Evolutionary conservation across 257 asterid genomes (phyloP), one percentile per base, ranked within the genome.

Genomic region (Solanum stenotomum): DNA sequence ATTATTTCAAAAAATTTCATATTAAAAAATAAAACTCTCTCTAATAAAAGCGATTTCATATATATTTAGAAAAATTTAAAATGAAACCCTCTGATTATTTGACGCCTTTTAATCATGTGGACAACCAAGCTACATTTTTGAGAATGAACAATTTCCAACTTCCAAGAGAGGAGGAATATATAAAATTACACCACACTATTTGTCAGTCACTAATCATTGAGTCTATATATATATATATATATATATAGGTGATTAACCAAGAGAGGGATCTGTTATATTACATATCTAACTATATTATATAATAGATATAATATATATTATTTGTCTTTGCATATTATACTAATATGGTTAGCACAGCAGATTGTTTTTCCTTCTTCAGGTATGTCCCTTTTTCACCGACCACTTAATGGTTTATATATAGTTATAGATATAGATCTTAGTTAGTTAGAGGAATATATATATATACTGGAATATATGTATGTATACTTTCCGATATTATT

Each of bases 51-150:
- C 0, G 1, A 20, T 0, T 8, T 20, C 0, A 20, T 20, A 56
- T 18, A 56, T 56, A 56, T 18, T 0, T 56, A 56, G 0, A 56
- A 56, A 5, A 3, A 18, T 0, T 18, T 0, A 0, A 56, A 18
- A 2, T 0, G 2, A 56, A 56, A 52, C 1, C 5, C 10, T 56
- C 2, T 56, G 0, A 56, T 18, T 56, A 56, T 56, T 56, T 18
- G 0, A 56, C 11, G 1, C 5, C n/a, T 0, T 2, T 18, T 56
- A 56, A 56, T 56, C 0, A 56, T 7, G 25, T 8, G n/a, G 11
- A 56, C 4, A 56, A 56, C 1, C 11, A 44, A 56, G 3, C 65
- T 56, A 56, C 29, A 65, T 18, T 71, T 29, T 71, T 31, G 8
- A 31, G 10, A 71, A 68, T 33, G 14, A 72, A 72, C 25, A 27